phyloP scores from a whole-genome alignment of 23 red algal genomes.

The Agarophyton chilense region DNA sequence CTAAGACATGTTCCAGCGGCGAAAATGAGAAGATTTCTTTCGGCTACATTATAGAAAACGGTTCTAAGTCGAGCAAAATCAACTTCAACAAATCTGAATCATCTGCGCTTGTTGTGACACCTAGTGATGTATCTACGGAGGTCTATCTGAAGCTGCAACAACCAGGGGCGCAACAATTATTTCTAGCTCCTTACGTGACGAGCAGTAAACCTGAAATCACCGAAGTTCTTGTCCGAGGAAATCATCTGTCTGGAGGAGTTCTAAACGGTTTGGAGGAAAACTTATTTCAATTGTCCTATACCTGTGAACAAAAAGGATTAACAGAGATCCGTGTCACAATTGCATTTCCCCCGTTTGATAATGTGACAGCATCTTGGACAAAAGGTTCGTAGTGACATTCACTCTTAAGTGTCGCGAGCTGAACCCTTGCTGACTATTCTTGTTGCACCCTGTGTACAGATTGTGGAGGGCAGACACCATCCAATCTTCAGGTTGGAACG shows the following conservation, averaged over 20 bases:
- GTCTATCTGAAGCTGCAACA: constrained; percentile 46
- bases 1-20: constrained; percentile 32
- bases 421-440: neutral
- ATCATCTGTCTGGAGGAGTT: constrained; percentile 58
- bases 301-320: constrained; percentile 50
- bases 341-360: constrained; percentile 54
- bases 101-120: constrained; percentile 22
- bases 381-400: constrained; percentile 56
- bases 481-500: constrained; percentile 31
- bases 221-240: constrained; percentile 30
- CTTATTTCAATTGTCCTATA: constrained; percentile 42
- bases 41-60: constrained; percentile 34
- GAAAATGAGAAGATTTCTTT: constrained; percentile 26
- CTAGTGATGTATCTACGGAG: constrained; percentile 61
- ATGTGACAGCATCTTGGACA: constrained; percentile 42
- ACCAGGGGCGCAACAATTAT: constrained; percentile 57
- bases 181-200: constrained; percentile 52
- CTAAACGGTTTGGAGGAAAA: constrained; percentile 41
- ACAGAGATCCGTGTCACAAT: constrained; percentile 37
- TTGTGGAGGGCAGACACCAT: constrained; percentile 50
- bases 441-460: constrained; percentile 9
- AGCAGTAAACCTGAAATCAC: constrained; percentile 29
- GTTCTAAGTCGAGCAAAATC: neutral
- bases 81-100: constrained; percentile 6
- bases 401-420: neutral